Conservation (phyloP, 1,284 basidiomycete genomes). For the Boletus subluridellus region DNA sequence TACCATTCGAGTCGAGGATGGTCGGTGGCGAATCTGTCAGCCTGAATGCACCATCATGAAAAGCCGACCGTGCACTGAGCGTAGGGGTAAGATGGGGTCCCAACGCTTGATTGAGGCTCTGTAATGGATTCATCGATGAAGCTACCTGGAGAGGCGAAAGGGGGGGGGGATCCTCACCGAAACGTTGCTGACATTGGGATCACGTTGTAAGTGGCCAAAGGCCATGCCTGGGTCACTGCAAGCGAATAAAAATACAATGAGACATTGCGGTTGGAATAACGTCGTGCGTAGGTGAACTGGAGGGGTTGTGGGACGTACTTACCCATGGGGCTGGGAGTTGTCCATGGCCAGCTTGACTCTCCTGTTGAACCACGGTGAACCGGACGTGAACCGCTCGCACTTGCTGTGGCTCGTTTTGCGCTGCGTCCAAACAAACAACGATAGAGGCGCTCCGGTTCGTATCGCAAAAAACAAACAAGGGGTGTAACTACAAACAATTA, state of each 20-base stretch:
- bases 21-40: slow-evolving; percentile 35
- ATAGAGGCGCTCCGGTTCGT: slow-evolving; percentile 23
- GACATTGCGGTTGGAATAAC: slow-evolving; percentile 15
- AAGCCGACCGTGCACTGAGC: slow-evolving; percentile 28
- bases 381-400: slow-evolving; percentile 35
- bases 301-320: slow-evolving; percentile 22
- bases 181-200: slow-evolving; percentile 35
- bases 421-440: slow-evolving; percentile 26
- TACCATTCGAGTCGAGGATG: slow-evolving; percentile 30
- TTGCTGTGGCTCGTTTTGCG: slow-evolving; percentile 32
- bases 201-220: slow-evolving; percentile 37
- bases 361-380: slow-evolving; percentile 36
- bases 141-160: background rate
- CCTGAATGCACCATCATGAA: slow-evolving; percentile 31
- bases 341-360: slow-evolving; percentile 27
- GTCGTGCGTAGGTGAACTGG: slow-evolving; percentile 1
- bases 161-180: slow-evolving; percentile 25
- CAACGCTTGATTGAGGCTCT: slow-evolving; percentile 38
- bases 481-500: slow-evolving; percentile 18
- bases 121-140: slow-evolving; percentile 7
- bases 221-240: slow-evolving; percentile 32
- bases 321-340: slow-evolving; percentile 36
- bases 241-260: slow-evolving; percentile 8
- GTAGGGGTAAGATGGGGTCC: slow-evolving; percentile 34
- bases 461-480: background rate